Percentiles rank a stretch among this genome's conserved stretches.
Conservation (phyloP, 2,329 filamentous ascomycete species). For the Fusarium sterilihyphosum region DNA sequence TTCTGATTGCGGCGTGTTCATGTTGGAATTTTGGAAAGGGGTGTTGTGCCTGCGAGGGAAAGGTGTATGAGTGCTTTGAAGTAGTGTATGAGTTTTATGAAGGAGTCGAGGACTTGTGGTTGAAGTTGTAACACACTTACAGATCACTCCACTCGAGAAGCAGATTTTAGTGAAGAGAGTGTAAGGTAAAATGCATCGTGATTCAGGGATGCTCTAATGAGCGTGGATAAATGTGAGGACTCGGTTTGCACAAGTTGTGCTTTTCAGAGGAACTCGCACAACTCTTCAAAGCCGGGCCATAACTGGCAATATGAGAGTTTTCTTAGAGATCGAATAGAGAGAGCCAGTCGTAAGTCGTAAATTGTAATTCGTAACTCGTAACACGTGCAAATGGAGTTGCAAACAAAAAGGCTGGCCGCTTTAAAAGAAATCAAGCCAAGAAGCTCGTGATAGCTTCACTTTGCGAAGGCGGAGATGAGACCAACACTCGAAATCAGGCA, state of each 20-base stretch:
- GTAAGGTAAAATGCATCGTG: neutral
- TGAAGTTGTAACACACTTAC: neutral
- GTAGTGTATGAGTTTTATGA: constrained; percentile 5
- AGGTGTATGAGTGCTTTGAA: constrained; percentile 4
- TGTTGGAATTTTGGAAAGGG: neutral
- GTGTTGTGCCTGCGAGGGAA: neutral
- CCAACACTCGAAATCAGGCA: neutral
- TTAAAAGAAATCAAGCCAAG: neutral
- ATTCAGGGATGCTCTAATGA: neutral
- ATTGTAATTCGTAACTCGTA: neutral
- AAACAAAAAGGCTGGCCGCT: neutral
- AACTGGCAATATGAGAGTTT: neutral
- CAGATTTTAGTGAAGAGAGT: neutral
- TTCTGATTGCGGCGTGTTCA: neutral
- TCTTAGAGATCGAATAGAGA: neutral
- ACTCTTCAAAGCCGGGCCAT: neutral
- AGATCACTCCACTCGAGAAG: neutral
- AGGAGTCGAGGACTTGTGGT: neutral
- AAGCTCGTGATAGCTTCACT: neutral
- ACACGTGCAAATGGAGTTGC: neutral
- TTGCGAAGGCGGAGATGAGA: neutral
- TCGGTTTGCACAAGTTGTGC: neutral
- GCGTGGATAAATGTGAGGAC: neutral
- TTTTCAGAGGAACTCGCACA: neutral
- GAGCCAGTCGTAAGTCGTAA: neutral